phyloP scores from a whole-genome alignment of 2,329 filamentous ascomycete genomes.

The Alternaria ethzedia region DNA sequence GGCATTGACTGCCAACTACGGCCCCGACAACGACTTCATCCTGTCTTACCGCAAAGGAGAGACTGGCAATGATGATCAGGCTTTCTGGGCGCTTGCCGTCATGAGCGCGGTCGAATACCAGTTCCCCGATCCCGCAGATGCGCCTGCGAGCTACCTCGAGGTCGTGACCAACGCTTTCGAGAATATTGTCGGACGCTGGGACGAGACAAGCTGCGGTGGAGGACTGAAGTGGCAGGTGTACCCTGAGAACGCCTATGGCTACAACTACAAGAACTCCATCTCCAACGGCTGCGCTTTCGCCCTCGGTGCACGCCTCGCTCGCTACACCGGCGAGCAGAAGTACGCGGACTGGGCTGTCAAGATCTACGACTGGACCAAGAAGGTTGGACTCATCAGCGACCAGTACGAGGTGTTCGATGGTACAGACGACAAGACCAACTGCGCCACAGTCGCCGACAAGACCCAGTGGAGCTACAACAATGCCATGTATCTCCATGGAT shows the following conservation, averaged over 20 bases:
- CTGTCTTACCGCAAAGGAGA: slow-evolving; percentile 49
- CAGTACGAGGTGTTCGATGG: slow-evolving; percentile 63
- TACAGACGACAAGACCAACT: slow-evolving; percentile 59
- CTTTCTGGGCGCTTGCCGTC: slow-evolving; percentile 73
- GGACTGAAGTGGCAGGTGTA: slow-evolving; percentile 86
- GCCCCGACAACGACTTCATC: slow-evolving; percentile 53
- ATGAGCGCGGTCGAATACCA: slow-evolving; percentile 73
- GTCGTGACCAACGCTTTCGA: slow-evolving; percentile 76
- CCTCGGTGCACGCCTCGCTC: slow-evolving; percentile 75
- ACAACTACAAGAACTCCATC: slow-evolving; percentile 83
- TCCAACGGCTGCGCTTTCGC: slow-evolving; percentile 86
- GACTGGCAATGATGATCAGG: slow-evolving; percentile 74
- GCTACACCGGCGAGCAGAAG: slow-evolving; percentile 68
- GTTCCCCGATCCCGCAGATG: slow-evolving; percentile 64
- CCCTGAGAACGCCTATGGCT: slow-evolving; percentile 71
- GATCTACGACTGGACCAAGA: slow-evolving; percentile 65
- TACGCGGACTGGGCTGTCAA: slow-evolving; percentile 68
- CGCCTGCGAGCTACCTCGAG: slow-evolving; percentile 62
- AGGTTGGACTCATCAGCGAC: slow-evolving; percentile 58
- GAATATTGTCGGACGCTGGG: slow-evolving; percentile 73
- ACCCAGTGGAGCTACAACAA: slow-evolving; percentile 66
- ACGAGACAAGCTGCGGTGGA: slow-evolving; percentile 69
- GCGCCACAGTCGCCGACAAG: slow-evolving; percentile 55
- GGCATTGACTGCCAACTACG: slow-evolving; percentile 52
- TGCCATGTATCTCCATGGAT: slow-evolving; percentile 61